phyloP scores from a whole-genome alignment of 306 rosid species.

The Lotus japonicus region DNA sequence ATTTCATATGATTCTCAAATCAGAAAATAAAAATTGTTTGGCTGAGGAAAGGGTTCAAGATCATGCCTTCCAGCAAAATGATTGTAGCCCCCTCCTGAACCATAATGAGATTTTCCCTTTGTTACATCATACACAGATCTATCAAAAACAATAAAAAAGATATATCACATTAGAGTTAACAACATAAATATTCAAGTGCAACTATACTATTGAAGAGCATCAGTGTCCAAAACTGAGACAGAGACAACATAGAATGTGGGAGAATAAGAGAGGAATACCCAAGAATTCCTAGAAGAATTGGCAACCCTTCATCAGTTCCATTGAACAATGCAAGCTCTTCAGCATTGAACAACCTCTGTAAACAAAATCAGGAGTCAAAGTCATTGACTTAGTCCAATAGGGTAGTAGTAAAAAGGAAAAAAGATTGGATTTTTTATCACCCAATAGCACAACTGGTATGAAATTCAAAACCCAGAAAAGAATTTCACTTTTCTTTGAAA shows the following conservation, averaged over 20 bases:
- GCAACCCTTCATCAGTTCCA: conserved; percentile 65
- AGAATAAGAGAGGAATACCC: conserved; percentile 43
- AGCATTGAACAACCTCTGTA: conserved; percentile 61
- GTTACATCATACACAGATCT: conserved; percentile 92
- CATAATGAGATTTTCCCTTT: conserved; percentile 90
- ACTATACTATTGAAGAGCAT: background rate
- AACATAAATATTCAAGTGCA: background rate
- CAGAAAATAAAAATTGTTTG: background rate
- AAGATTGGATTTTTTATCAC: background rate
- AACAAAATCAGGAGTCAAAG: conserved; percentile 21
- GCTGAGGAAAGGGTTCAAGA: background rate
- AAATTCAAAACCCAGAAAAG: background rate
- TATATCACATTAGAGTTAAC: background rate
- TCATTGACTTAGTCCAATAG: conserved; percentile 8
- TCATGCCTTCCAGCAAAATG: conserved; percentile 91
- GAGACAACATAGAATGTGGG: background rate
- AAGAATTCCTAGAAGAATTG: conserved; percentile 81
- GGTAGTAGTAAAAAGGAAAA: background rate
- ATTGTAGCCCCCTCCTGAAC: conserved; percentile 81
- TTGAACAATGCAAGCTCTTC: conserved; percentile 78
- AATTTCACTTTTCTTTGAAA: background rate
- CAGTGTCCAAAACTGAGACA: background rate
- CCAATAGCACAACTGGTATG: background rate
- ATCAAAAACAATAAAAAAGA: conserved; percentile 7
- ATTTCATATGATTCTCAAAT: background rate